Conservation (phyloP, 176 grass and related monocot species). For the Lolium perenne region DNA sequence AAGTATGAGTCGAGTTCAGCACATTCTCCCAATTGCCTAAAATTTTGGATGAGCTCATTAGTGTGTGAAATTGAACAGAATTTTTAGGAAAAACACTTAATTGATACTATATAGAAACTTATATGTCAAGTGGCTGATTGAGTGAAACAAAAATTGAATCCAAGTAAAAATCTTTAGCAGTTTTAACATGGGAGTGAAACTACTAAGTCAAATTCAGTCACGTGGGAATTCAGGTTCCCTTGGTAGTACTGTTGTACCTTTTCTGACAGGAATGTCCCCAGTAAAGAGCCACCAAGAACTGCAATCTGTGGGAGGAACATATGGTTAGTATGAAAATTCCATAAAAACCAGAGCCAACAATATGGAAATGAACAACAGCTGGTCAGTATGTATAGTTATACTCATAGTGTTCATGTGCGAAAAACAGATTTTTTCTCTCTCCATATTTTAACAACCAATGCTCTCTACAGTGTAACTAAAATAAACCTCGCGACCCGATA, state of each 20-base stretch:
- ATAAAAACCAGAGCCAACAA: neutral
- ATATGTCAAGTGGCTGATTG: neutral
- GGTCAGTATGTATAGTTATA: neutral
- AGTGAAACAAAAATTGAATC: neutral
- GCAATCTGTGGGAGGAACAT: conserved; percentile 66
- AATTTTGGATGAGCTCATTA: neutral
- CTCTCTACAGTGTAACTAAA: neutral
- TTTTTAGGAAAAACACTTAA: neutral
- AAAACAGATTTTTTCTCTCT: neutral
- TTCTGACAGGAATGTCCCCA: conserved; percentile 92
- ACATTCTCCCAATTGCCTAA: neutral
- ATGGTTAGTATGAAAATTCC: neutral
- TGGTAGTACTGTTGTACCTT: conserved; percentile 57
- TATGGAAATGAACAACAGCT: neutral
- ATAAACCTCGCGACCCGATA: neutral
- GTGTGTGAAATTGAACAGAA: neutral
- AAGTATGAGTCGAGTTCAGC: neutral
- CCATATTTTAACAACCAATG: neutral
- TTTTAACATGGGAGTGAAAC: neutral
- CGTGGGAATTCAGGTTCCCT: neutral
- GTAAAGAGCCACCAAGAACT: conserved; percentile 93
- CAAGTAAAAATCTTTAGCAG: neutral
- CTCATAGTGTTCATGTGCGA: neutral
- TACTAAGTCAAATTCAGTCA: neutral
- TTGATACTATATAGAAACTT: neutral